Conservation (phyloP, 2,329 filamentous ascomycete species). For the Diaporthe sp. region DNA sequence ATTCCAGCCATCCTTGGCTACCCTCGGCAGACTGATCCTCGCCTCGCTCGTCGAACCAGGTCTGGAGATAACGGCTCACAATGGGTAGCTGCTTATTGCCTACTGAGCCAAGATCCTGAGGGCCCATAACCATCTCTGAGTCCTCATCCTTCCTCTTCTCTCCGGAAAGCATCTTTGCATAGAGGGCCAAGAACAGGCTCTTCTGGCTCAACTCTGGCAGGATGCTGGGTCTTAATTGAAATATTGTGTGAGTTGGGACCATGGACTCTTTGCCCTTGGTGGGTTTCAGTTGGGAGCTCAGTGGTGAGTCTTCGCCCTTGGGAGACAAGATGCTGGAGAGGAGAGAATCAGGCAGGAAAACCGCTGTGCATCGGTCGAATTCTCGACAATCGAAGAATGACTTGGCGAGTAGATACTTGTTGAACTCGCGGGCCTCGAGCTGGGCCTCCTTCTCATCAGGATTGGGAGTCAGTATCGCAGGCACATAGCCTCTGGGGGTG, state of each 20-base stretch:
- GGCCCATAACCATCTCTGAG: slow-evolving; percentile 95
- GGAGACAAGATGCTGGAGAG: slow-evolving; percentile 73
- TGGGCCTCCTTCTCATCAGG: slow-evolving; percentile 77
- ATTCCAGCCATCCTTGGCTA: slow-evolving; percentile 94
- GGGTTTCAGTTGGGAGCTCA: slow-evolving; percentile 66
- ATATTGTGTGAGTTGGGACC: slow-evolving; percentile 37
- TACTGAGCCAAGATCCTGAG: slow-evolving; percentile 86
- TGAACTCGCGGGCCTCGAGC: slow-evolving; percentile 82
- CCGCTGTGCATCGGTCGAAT: slow-evolving; percentile 90
- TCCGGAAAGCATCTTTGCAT: slow-evolving; percentile 91
- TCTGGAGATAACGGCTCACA: slow-evolving; percentile 80
- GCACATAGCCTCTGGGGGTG: slow-evolving; percentile 51
- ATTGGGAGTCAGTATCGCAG: slow-evolving; percentile 63
- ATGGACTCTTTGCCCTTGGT: slow-evolving; percentile 72
- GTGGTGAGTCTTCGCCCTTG: slow-evolving; percentile 50
- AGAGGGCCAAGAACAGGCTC: slow-evolving; percentile 90
- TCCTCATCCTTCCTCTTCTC: slow-evolving; percentile 98
- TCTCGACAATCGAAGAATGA: slow-evolving; percentile 96
- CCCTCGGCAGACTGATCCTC: slow-evolving; percentile 65
- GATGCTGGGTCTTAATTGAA: slow-evolving; percentile 35
- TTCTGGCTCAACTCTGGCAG: slow-evolving; percentile 82
- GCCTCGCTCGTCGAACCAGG: slow-evolving; percentile 79
- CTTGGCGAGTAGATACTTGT: slow-evolving; percentile 90
- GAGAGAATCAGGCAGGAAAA: slow-evolving; percentile 85
- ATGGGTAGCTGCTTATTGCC: slow-evolving; percentile 85